Evolutionary conservation across 2,329 filamentous ascomycete species (phyloP), one percentile per base, ranked within the genome.

Genomic region (Cordyceps tenuipes): DNA sequence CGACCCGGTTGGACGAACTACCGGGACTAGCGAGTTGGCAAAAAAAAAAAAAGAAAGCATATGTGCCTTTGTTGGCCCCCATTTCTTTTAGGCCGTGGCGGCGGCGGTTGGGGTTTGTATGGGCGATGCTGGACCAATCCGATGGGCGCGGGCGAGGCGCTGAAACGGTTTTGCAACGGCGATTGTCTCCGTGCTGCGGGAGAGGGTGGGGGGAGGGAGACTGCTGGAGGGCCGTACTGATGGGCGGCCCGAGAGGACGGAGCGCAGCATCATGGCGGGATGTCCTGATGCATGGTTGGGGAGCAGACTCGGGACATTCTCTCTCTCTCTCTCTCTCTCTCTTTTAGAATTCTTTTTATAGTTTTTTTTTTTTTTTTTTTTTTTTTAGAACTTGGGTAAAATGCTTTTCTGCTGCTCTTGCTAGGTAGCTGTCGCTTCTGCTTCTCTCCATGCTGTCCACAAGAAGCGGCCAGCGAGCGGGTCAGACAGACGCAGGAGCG

Each of bases 111-210:
- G 23, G 43, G 17, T 17, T 54, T n/a, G n/a, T n/a, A n/a, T n/a
- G 21, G 51, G 52, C 52, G 41, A 46, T 17, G 52, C 43, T 36
- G 26, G 31, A 29, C 53, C 53, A 56, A 44, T 56, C 53, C 43
- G 23, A 48, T 36, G 23, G 12, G 26, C 12, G 44, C 12, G n/a
- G 10, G n/a, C 44, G 53, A 36, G 26, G 41, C 44, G 47, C 53
- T 56, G 53, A 56, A 56, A 56, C 53, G 53, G 26, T 48, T 10
- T 29, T 56, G 53, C 43, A 56, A 56, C 53, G 43, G 43, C 53
- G 26, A 41, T 17, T 17, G 41, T 6, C 39, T 39, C 52, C 52
- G 34, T 55, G 19, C 13, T 21, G 17, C 17, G 34, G 8, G 34
- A 10, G 34, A 10, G 34, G 34, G 8, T 1, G 34, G 8, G 34